Base-by-base conservation (phyloP, 768 basidiomycete genomes). In the Psilocybe cyanescens region DNA sequence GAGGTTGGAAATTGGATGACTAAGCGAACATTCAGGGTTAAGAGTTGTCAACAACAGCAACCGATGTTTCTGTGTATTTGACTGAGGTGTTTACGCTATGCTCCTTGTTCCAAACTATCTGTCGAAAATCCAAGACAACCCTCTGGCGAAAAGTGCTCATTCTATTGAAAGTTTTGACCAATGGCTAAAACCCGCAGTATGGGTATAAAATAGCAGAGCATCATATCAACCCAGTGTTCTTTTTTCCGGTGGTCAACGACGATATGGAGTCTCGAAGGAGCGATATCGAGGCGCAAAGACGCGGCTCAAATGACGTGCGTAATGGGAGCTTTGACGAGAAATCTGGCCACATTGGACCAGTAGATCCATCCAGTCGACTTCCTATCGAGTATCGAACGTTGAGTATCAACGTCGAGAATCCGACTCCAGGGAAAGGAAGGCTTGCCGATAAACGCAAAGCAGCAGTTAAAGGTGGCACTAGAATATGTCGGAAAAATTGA, bases 371-470 rank as follows among this genome's bases (percentile, higher is more conserved):
- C 9, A 59, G 44, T 45, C 67, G 70, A 19, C 48, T 71, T 11
- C 70, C 72, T 1, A 62, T 67, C 37, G 72, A 73, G 61, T 73
- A 69, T 50, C 65, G 68, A 31, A 73, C 70, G 16, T 39, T 73
- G 16, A 70, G 69, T 46, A 67, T 71, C 37, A 68, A 73, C 62
- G 70, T 71, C 33, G 69, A 71, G 12, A 67, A 65, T 31, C 57
- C 61, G 30, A 59, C 59, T 17, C 58, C 57, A 14, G 58, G 35
- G 24, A 63, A 62, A 56, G 66, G 60, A 14, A 61, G 58, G 50
- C 51, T 59, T 12, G 55, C 49, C 11, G 64, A 69, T 33, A 67
- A 66, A 31, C 63, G 68, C 41, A 67, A 63, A 37, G 33, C 59
- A 14, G 68, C 63, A 8, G 67, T 65, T n/a, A 71, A 69, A 62